Evolutionary conservation across 176 grass and related monocot species (phyloP).

Genomic region (Eleusine indica): DNA sequence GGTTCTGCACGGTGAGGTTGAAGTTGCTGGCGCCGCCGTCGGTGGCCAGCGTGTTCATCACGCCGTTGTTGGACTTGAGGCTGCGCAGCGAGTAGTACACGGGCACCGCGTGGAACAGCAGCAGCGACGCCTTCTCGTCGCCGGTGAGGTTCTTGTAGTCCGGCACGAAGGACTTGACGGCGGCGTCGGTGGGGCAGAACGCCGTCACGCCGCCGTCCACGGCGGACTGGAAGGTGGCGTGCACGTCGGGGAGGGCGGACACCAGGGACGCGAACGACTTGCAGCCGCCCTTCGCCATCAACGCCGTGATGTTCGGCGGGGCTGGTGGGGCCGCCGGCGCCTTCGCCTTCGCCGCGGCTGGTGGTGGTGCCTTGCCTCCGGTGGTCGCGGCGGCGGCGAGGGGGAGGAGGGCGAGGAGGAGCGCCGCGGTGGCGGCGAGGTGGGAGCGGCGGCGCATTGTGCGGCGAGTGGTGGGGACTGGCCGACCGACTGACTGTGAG

Average conservation of each 20-base stretch:
- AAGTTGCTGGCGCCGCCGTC: slow-evolving; percentile 71
- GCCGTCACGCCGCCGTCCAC: slow-evolving; percentile 62
- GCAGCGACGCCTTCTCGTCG: slow-evolving; percentile 70
- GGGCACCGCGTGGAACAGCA: slow-evolving; percentile 77
- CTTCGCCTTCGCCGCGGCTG: neutral
- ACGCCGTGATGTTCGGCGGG: slow-evolving; percentile 67
- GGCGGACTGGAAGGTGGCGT: slow-evolving; percentile 56
- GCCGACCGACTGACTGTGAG: neutral
- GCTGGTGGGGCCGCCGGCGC: slow-evolving; percentile 44
- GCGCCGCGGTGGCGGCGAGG: neutral
- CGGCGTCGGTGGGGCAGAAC: slow-evolving; percentile 75
- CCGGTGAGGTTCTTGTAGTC: slow-evolving; percentile 70
- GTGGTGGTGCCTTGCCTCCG: neutral
- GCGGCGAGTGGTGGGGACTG: neutral
- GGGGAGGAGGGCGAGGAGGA: slow-evolving; percentile 38
- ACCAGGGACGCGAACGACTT: slow-evolving; percentile 77
- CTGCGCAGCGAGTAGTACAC: slow-evolving; percentile 70
- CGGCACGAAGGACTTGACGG: slow-evolving; percentile 57
- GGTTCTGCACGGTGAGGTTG: slow-evolving; percentile 88
- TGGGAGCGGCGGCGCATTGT: slow-evolving; percentile 45
- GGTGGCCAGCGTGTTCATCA: slow-evolving; percentile 87
- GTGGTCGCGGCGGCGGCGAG: slow-evolving; percentile 19
- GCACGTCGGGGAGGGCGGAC: slow-evolving; percentile 43
- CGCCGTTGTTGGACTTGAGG: slow-evolving; percentile 83
- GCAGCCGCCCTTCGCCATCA: slow-evolving; percentile 73